Base-by-base conservation (phyloP, 2,329 filamentous ascomycete genomes). In the Aphanocladium album region DNA sequence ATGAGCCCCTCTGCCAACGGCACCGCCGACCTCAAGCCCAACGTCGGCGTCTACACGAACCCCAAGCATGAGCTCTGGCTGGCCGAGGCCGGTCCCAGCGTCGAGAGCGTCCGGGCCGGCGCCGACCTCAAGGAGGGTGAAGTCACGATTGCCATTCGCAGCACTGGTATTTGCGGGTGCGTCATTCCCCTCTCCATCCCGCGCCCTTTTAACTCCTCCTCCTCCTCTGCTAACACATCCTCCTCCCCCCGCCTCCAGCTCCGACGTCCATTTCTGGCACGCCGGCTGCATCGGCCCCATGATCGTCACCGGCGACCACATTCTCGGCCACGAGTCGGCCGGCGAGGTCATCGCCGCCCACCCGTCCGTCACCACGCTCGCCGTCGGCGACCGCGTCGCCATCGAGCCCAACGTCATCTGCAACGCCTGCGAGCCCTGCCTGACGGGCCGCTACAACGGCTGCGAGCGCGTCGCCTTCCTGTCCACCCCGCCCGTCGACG, bases 221-320 rank as follows among this genome's bases (percentile, higher is more conserved):
- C 16, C 2, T 2, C 41, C 27, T 49, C n/a, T 52, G 35, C 46
- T 12, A 45, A 45, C 51, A 64, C 1, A 8, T 8, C 16, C 8
- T 12, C 17, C 52, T 56, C 35, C 41, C 60, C 70, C 63, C 65
- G n/a, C 62, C 46, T 11, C 56, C 68, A 93, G 90, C 61, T 96
- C 91, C 63, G 93, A 97, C 75, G 88, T 98, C 60, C 93, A 98
- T 78, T 98, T 98, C 80, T 98, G 93, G 93, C 91, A 96, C 73
- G 89, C 89, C 54, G 93, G 93, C 66, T 90, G 90, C 79, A 98
- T 98, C 72, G 93, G 93, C 30, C 93, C 93, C 67, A 97, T 97
- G 93, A 88, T 97, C 64, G 93, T 98, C 52, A 83, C 84, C 67
- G 89, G 84, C 70, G 89, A 93, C 70, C 93, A 97, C 75, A 92